Evolutionary conservation across 495 filamentous ascomycete genomes (phyloP).

Genomic region (Massariosphaeria phaeospora): DNA sequence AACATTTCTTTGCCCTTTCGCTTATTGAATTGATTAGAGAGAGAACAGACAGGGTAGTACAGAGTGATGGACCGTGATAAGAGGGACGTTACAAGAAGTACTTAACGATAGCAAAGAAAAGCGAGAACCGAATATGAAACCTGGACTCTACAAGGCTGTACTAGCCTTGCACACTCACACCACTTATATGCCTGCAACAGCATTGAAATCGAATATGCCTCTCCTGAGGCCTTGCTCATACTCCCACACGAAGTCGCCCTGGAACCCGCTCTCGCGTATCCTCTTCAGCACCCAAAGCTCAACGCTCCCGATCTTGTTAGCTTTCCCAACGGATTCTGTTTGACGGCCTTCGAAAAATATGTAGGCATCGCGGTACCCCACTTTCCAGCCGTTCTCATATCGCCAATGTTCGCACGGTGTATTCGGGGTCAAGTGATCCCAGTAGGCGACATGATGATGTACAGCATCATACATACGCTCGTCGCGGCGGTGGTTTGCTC

Average conservation of each 20-base stretch:
- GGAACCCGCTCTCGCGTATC: constrained; percentile 44
- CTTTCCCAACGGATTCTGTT: background rate
- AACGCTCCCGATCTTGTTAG: constrained; percentile 45
- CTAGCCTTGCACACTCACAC: background rate
- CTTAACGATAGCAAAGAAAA: too few species aligned
- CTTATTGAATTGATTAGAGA: too few species aligned
- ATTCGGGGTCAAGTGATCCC: constrained; percentile 43
- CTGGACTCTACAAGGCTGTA: too few species aligned
- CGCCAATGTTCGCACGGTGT: constrained; percentile 47
- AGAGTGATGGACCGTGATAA: too few species aligned
- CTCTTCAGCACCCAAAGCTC: constrained; percentile 54
- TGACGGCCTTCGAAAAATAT: constrained; percentile 45
- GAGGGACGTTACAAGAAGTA: too few species aligned
- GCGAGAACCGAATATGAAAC: too few species aligned
- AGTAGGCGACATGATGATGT: constrained; percentile 43
- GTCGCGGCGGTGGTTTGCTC: constrained; percentile 37
- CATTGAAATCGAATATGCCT: constrained; percentile 45
- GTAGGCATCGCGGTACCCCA: constrained; percentile 49
- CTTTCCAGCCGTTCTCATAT: constrained; percentile 50
- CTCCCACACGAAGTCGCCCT: constrained; percentile 46
- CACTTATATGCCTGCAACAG: constrained; percentile 24
- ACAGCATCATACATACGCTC: constrained; percentile 35
- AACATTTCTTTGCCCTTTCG: too few species aligned
- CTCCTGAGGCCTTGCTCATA: constrained; percentile 51
- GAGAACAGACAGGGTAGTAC: too few species aligned